These are phyloP conservation scores for Achlya hypogyna DNA, from an alignment of 352 stramenopile species.

Conservation along the genomic window DNA sequence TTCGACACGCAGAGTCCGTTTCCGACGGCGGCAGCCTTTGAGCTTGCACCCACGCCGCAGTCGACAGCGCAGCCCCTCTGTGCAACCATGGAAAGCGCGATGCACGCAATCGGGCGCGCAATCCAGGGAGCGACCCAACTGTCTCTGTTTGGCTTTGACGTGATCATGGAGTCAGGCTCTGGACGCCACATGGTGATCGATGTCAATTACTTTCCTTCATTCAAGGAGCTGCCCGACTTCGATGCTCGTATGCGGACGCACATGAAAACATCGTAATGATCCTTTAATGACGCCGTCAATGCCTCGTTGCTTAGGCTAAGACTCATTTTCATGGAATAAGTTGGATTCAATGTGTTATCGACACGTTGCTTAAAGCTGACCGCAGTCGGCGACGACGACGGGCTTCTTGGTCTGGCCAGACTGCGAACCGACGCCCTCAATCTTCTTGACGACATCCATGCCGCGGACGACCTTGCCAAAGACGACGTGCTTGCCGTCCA, in stretches of 20 bases:
- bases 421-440: conserved; percentile 92
- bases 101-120: conserved; percentile 47
- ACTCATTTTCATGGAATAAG: conserved; percentile 4
- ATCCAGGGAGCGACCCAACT: conserved; percentile 57
- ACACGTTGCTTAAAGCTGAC: conserved; percentile 69
- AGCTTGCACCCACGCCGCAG: not conserved
- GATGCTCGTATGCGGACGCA: conserved; percentile 43
- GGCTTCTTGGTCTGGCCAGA: conserved; percentile 83
- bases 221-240: conserved; percentile 72
- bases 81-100: conserved; percentile 34
- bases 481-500: conserved; percentile 89
- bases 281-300: not conserved
- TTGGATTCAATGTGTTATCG: not conserved
- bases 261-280: conserved; percentile 25
- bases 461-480: conserved; percentile 95
- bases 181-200: conserved; percentile 66
- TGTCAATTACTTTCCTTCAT: conserved; percentile 85
- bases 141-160: conserved; percentile 77
- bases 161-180: conserved; percentile 59
- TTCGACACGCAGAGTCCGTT: conserved; percentile 80
- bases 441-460: conserved; percentile 96
- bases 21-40: conserved; percentile 40
- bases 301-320: too few species aligned
- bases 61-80: not conserved
- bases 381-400: conserved; percentile 93